Base-by-base conservation (phyloP, 2,329 filamentous ascomycete genomes). In the Fusarium avenaceum region DNA sequence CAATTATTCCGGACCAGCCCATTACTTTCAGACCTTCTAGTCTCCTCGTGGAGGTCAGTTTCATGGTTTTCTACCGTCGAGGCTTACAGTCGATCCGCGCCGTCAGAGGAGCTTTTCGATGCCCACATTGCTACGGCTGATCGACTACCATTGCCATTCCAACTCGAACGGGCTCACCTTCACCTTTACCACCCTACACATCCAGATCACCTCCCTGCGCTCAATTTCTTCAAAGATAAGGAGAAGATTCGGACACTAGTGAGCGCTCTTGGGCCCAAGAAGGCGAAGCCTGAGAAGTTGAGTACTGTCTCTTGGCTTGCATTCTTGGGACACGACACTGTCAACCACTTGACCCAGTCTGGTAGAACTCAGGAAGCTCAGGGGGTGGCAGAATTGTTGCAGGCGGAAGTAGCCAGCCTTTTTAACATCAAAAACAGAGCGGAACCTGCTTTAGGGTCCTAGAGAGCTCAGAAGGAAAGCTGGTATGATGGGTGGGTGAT, bases 61-160 rank as follows among this genome's bases (percentile, higher is more conserved):
- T 85, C 85, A 2, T 86, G 82, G 83, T 72, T 79, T 20, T 85
- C 86, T 0, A 88, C 86, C 0, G 82, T 86, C 11, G 79, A 84
- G 43, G 81, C 83, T 4, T 83, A 81, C 72, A 79, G 80, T 66
- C 78, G 81, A 38, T 76, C 79, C 1, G 78, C 78, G 10, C 83
- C 86, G 0, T 83, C 84, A 1, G 80, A 81, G 20, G 67, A 76
- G 7, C 76, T 86, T 1, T 89, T 87, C 55, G 84, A 89, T 57
- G 76, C 80, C 0, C 88, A 88, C 62, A 78, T 85, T 38, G 78
- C 80, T 40, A 79, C 86, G 6, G 83, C 83, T 22, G 75, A 80
- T 48, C 78, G 77, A 17, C 75, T 84, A 17, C 67, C 75, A 7
- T 71, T 71, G 24, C 75, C 78, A 2, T 74, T 83, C 38, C 72